phyloP scores from a whole-genome alignment of 2,329 filamentous ascomycete species.

The Ciborinia camelliae region DNA sequence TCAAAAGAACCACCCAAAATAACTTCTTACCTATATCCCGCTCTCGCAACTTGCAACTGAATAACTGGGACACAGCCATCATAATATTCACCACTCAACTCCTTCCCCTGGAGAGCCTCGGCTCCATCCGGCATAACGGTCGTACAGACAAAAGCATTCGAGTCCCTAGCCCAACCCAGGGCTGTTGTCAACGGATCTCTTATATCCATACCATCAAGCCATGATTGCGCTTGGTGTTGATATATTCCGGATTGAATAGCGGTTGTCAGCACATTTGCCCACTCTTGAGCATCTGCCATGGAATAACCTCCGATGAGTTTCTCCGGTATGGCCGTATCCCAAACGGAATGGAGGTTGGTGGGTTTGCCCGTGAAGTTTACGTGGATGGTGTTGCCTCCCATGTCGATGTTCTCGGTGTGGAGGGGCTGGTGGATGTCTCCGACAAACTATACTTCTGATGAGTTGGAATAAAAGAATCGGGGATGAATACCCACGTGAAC shows the following conservation, averaged over 20 bases:
- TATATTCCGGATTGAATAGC: slow-evolving; percentile 58
- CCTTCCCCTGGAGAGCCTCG: slow-evolving; percentile 54
- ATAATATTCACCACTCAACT: slow-evolving; percentile 62
- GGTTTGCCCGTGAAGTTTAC: slow-evolving; percentile 57
- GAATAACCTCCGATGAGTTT: slow-evolving; percentile 57
- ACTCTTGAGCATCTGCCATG: slow-evolving; percentile 48
- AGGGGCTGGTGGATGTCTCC: slow-evolving; percentile 69
- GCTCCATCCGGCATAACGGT: slow-evolving; percentile 60
- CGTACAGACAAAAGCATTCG: slow-evolving; percentile 59
- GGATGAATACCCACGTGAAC: slow-evolving; percentile 34
- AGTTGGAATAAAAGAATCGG: not conserved
- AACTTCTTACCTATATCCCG: slow-evolving; percentile 56
- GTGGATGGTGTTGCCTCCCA: slow-evolving; percentile 65
- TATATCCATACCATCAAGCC: slow-evolving; percentile 57
- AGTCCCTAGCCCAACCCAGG: slow-evolving; percentile 61
- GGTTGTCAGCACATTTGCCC: slow-evolving; percentile 54
- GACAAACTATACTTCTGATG: slow-evolving; percentile 56
- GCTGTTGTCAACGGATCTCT: slow-evolving; percentile 53
- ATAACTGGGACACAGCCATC: slow-evolving; percentile 60
- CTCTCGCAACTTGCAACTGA: slow-evolving; percentile 64
- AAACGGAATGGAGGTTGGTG: slow-evolving; percentile 68
- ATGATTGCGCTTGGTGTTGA: slow-evolving; percentile 46
- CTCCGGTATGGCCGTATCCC: slow-evolving; percentile 69
- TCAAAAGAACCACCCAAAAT: not conserved
- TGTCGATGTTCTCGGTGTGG: slow-evolving; percentile 60